Evolutionary conservation across 2,329 filamentous ascomycete genomes (phyloP), one percentile per base, ranked within the genome.

Genomic region (Talaromyces sp.): DNA sequence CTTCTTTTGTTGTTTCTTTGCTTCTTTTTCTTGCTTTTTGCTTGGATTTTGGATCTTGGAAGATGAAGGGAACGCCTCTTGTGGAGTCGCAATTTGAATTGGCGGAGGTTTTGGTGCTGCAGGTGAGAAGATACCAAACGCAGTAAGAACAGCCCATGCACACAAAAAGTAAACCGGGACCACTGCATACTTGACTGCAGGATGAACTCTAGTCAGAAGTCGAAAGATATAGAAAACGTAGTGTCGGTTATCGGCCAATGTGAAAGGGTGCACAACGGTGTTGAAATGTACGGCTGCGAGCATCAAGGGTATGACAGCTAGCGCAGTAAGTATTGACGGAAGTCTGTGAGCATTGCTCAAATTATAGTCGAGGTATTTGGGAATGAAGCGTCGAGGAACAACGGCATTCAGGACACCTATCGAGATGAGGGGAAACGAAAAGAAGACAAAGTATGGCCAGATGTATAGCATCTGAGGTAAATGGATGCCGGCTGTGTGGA

Each of bases 161-260:
- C 87, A 89, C 16, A 87, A 11, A 2, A 90, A 84, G 76, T 99
- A 98, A 1, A 89, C 80, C 0, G 89, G 82, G 0, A 89, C 85
- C 1, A 90, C 87, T 0, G 84, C 77, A 70, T 92, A 93, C 41
- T 89, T 89, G 60, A 92, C 78, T 19, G 81, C 78, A 1, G 83
- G 81, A 49, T 91, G 86, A 6, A 84, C 84, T 2, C 90, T 85
- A 43, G 98, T 89, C 6, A 90, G 89, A 72, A 93, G 87, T 1
- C 93, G 89, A 82, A 99, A 99, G 66, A 96, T 83, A 79, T 99
- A 99, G 78, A 99, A 99, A 76, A 96, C 90, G 80, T 97, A 99
- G 76, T 99, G 95, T 2, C 95, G 85, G 77, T 99, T 99, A 77
- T 99, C 95, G 39, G 95, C 95, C 0, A 98, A 85, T 0, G 93